Evolutionary conservation across 768 basidiomycete species (phyloP).

Genomic region (Atractiella rhizophila): DNA sequence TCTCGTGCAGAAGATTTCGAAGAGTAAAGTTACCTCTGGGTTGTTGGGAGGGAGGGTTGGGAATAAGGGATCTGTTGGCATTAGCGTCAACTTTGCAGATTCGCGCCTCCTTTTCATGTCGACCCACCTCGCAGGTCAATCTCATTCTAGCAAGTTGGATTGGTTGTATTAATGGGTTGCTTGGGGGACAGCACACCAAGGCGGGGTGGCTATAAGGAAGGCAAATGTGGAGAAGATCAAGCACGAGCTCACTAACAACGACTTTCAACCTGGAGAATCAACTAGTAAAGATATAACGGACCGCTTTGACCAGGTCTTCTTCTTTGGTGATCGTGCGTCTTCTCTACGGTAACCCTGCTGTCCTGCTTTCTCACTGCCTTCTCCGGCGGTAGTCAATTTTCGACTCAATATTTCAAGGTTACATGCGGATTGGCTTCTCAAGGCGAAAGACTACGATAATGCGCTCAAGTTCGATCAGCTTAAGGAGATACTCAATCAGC

Average conservation of each 20-base stretch:
- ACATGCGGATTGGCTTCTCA: slow-evolving; percentile 83
- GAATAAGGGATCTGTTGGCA: slow-evolving; percentile 82
- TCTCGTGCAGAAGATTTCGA: slow-evolving; percentile 31
- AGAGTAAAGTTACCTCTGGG: slow-evolving; percentile 63
- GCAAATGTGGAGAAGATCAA: slow-evolving; percentile 77
- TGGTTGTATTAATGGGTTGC: neutral
- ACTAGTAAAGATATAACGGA: slow-evolving; percentile 44
- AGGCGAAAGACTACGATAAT: slow-evolving; percentile 54
- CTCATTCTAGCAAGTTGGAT: slow-evolving; percentile 4
- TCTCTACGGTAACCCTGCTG: neutral
- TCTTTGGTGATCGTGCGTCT: slow-evolving; percentile 47
- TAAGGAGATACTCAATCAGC: slow-evolving; percentile 43
- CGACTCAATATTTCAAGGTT: slow-evolving; percentile 62
- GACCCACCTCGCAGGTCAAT: slow-evolving; percentile 52
- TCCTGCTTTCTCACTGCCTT: neutral
- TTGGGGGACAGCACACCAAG: too few species aligned
- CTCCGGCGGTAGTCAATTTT: slow-evolving; percentile 36
- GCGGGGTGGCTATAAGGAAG: slow-evolving; percentile 46
- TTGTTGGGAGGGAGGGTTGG: slow-evolving; percentile 73
- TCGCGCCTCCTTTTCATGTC: slow-evolving; percentile 69
- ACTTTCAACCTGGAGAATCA: slow-evolving; percentile 30
- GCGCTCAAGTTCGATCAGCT: slow-evolving; percentile 81
- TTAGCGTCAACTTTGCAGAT: slow-evolving; percentile 58
- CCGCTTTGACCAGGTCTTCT: slow-evolving; percentile 64
- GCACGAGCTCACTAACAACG: slow-evolving; percentile 54